phyloP scores from a whole-genome alignment of 2,329 filamentous ascomycete species.

The Lachnum nothofagi region DNA sequence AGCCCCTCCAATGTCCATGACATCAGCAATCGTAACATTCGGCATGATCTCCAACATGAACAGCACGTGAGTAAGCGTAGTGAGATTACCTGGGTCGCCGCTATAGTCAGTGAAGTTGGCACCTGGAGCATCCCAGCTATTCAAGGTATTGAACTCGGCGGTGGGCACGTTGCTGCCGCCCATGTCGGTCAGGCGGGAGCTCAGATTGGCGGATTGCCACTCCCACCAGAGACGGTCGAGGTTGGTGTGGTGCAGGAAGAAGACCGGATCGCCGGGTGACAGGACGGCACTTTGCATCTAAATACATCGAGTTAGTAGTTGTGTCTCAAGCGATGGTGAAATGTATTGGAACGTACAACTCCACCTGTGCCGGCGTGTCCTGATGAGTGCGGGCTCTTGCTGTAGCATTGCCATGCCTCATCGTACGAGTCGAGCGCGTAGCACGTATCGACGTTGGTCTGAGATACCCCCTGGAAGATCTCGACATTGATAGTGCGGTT shows the following conservation, averaged over 20 bases:
- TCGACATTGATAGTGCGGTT: too few species aligned
- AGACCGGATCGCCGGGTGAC: slow-evolving; percentile 35
- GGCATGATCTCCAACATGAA: neutral
- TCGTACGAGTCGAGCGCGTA: too few species aligned
- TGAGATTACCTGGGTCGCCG: slow-evolving; percentile 4
- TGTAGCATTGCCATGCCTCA: too few species aligned
- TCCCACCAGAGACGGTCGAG: slow-evolving; percentile 28
- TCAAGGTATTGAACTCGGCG: neutral
- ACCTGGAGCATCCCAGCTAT: too few species aligned
- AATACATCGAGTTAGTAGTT: neutral
- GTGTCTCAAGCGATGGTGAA: too few species aligned
- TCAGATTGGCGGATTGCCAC: slow-evolving; percentile 30
- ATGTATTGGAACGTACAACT: neutral
- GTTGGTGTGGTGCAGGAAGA: slow-evolving; percentile 30
- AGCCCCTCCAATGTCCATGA: slow-evolving; percentile 4
- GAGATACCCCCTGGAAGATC: too few species aligned
- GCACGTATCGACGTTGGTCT: too few species aligned
- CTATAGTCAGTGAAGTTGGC: neutral
- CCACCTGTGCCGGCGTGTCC: neutral
- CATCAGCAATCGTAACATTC: slow-evolving; percentile 2
- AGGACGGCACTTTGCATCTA: slow-evolving; percentile 1
- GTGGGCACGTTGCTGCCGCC: neutral
- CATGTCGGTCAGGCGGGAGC: neutral
- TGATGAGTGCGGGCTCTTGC: too few species aligned
- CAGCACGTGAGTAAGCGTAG: slow-evolving; percentile 2